Evolutionary conservation across 2,329 filamentous ascomycete genomes (phyloP).

Genomic region (Talaromyces sp.): DNA sequence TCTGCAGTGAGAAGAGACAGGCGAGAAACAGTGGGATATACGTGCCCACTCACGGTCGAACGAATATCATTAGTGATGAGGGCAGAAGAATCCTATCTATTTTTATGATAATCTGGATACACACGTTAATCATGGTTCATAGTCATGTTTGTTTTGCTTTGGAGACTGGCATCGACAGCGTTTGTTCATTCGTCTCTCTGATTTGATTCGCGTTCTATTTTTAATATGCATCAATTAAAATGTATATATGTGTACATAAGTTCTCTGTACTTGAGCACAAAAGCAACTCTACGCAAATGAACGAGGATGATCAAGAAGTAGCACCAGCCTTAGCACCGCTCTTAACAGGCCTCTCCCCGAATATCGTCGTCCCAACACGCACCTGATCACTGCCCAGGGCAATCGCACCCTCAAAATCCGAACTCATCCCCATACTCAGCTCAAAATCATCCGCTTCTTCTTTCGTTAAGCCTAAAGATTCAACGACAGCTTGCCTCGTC

Average conservation of each 20-base stretch:
- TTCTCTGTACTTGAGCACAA: neutral
- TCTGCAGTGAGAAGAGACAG: neutral
- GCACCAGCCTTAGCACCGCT: constrained; percentile 64
- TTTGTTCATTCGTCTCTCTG: constrained; percentile 1
- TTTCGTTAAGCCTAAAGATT: constrained; percentile 56
- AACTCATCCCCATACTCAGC: constrained; percentile 98
- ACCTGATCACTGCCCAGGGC: constrained; percentile 82
- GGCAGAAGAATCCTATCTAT: neutral
- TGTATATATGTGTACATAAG: constrained; percentile 19
- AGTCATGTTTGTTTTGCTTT: constrained; percentile 1
- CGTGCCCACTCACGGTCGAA: neutral
- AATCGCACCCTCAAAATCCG: constrained; percentile 90
- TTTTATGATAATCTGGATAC: neutral
- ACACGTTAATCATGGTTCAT: neutral
- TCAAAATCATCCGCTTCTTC: constrained; percentile 60
- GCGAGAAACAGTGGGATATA: neutral
- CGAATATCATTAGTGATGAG: neutral
- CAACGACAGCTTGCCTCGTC: constrained; percentile 68
- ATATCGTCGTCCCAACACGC: constrained; percentile 89
- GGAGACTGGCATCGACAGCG: constrained; percentile 12
- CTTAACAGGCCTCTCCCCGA: constrained; percentile 77
- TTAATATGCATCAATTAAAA: constrained; percentile 17
- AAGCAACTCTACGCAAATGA: neutral
- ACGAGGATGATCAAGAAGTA: constrained; percentile 37
- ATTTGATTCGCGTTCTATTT: constrained; percentile 5